A percentile compares a stretch with the other conserved stretches of the same genome.
phyloP scores from a whole-genome alignment of 2,329 filamentous ascomycete species.

The Penicillium sumatraense region DNA sequence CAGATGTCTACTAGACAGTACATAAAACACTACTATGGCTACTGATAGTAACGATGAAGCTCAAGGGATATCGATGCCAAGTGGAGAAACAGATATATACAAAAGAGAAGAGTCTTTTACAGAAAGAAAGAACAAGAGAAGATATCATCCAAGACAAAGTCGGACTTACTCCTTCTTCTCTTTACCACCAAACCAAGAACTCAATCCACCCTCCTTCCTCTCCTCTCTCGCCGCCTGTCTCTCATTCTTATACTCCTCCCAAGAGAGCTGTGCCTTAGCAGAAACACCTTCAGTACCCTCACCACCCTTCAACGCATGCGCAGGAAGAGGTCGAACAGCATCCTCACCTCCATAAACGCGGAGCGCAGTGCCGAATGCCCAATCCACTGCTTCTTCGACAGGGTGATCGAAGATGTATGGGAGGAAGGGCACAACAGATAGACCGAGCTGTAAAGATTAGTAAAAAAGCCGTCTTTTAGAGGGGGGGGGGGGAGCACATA shows the following conservation, averaged over 20 bases:
- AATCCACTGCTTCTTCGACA: conserved; percentile 90
- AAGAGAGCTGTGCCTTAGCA: conserved; percentile 30
- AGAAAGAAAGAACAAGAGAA: not conserved
- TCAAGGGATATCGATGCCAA: conserved; percentile 5
- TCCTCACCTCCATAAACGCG: conserved; percentile 69
- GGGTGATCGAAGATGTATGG: conserved; percentile 88
- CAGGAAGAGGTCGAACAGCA: conserved; percentile 51
- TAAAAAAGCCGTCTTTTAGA: not conserved
- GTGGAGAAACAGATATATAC: conserved; percentile 14
- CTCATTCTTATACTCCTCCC: conserved; percentile 41
- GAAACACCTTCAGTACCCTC: not conserved
- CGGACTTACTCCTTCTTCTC: conserved; percentile 25
- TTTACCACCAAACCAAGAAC: conserved; percentile 18
- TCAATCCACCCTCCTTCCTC: conserved; percentile 12
- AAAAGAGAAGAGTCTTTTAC: conserved; percentile 7
- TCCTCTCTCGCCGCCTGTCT: conserved; percentile 31
- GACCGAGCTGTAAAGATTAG: conserved; percentile 56
- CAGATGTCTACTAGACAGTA: not conserved
- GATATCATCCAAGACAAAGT: not conserved
- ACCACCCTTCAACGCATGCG: conserved; percentile 10
- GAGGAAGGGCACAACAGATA: conserved; percentile 78
- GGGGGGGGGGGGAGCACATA: conserved; percentile 55
- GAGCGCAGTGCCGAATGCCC: conserved; percentile 83
- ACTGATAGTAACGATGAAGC: not conserved
- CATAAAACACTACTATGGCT: not conserved